Percentiles rank a stretch among this genome's conserved stretches.
Conservation (phyloP, 208 protist species). For the Giardia muris region DNA sequence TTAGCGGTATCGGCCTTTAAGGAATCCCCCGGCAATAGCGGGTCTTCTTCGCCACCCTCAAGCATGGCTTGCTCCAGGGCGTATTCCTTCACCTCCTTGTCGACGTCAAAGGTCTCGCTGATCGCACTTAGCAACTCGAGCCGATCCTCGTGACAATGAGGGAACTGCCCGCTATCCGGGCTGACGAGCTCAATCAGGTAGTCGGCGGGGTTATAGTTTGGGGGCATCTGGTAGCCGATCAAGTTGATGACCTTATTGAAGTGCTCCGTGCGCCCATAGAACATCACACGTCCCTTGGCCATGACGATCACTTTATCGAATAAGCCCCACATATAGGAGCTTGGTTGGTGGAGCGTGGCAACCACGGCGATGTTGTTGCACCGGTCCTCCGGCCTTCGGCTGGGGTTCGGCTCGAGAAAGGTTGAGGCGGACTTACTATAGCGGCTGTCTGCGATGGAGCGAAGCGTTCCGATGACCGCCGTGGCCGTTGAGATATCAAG, state of each 20-base stretch:
- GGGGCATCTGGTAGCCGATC: neutral
- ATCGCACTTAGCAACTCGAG: neutral
- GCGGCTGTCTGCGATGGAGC: constrained; percentile 28
- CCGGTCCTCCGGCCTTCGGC: constrained; percentile 13
- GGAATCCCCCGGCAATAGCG: neutral
- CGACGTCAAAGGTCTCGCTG: neutral
- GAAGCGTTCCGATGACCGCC: constrained; percentile 42
- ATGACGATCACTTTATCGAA: constrained; percentile 56
- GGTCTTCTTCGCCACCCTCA: neutral
- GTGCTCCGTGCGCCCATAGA: constrained; percentile 36
- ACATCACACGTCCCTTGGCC: constrained; percentile 37
- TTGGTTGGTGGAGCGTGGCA: constrained; percentile 56
- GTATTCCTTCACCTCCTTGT: neutral
- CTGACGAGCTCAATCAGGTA: constrained; percentile 19
- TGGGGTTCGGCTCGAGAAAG: neutral
- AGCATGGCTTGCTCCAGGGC: neutral
- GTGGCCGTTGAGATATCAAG: constrained; percentile 53
- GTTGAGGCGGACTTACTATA: neutral
- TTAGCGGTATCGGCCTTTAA: neutral
- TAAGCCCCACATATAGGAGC: constrained; percentile 48
- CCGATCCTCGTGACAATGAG: neutral
- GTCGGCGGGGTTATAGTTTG: constrained; percentile 15
- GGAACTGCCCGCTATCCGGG: neutral
- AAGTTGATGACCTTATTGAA: constrained; percentile 8
- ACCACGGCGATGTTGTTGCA: constrained; percentile 43